Percentiles rank a stretch among this genome's conserved stretches.
Conservation (phyloP, 1,284 basidiomycete species). For the Ceratobasidium sp. region DNA sequence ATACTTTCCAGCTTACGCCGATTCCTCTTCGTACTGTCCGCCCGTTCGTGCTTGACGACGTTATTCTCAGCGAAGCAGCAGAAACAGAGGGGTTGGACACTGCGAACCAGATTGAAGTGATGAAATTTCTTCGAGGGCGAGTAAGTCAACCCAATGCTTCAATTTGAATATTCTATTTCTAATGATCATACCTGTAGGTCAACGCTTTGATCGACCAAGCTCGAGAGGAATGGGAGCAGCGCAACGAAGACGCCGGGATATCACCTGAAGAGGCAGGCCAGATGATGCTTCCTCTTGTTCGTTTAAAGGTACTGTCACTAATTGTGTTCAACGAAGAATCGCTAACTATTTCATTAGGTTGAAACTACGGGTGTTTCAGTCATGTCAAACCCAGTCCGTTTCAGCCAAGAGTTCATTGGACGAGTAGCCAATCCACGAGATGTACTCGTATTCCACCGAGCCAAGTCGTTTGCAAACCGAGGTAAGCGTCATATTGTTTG, state of each 20-base stretch:
- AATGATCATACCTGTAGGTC: conserved; percentile 61
- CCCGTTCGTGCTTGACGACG: conserved; percentile 92
- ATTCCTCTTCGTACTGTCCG: conserved; percentile 90
- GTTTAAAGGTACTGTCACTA: conserved; percentile 72
- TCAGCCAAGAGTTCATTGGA: conserved; percentile 95
- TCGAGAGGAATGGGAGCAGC: conserved; percentile 79
- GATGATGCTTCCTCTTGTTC: conserved; percentile 87
- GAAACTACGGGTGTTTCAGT: conserved; percentile 90
- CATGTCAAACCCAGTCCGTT: conserved; percentile 94
- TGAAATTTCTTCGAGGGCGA: conserved; percentile 78
- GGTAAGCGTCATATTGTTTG: conserved; percentile 18
- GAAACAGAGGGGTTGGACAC: conserved; percentile 80
- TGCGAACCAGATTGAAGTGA: conserved; percentile 81
- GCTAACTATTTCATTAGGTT: conserved; percentile 62
- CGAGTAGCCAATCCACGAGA: conserved; percentile 95
- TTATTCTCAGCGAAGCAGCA: conserved; percentile 77
- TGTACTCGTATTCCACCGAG: conserved; percentile 88
- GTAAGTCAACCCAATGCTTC: conserved; percentile 56
- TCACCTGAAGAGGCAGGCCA: conserved; percentile 63
- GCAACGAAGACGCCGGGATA: conserved; percentile 74
- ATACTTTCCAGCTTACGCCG: conserved; percentile 86
- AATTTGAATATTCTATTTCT: conserved; percentile 10
- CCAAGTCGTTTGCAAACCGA: conserved; percentile 66
- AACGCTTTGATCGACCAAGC: conserved; percentile 83
- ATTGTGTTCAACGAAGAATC: not conserved